phyloP scores from a whole-genome alignment of 2,329 filamentous ascomycete genomes.

The Colletotrichum paranaense region DNA sequence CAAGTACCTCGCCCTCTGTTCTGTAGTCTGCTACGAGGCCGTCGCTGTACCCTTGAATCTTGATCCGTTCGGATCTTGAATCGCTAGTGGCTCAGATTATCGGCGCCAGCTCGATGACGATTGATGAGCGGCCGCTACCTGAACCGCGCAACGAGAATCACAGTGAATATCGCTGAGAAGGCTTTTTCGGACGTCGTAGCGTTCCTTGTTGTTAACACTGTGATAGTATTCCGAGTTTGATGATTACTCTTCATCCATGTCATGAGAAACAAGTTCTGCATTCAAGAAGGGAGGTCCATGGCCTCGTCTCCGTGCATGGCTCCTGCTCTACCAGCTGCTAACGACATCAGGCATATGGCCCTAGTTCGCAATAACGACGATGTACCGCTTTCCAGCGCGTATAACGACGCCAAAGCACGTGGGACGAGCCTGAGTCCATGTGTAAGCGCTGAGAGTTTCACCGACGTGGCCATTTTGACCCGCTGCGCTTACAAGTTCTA shows the following conservation, averaged over 20 bases:
- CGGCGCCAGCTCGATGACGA: conserved; percentile 21
- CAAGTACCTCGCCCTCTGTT: conserved; percentile 56
- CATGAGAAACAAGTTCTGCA: too few species aligned
- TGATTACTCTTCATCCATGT: conserved; percentile 23
- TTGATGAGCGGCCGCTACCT: too few species aligned
- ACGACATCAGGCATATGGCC: neutral
- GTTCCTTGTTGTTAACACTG: conserved; percentile 43
- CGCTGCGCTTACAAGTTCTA: conserved; percentile 29
- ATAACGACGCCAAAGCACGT: neutral
- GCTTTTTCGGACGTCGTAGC: conserved; percentile 40
- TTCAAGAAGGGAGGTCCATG: neutral
- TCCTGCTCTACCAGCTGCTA: too few species aligned
- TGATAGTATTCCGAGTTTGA: conserved; percentile 35
- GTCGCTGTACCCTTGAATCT: conserved; percentile 58
- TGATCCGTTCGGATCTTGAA: conserved; percentile 59
- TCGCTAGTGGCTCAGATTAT: conserved; percentile 45
- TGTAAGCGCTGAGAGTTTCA: conserved; percentile 11
- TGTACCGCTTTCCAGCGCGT: too few species aligned
- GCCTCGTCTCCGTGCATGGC: neutral
- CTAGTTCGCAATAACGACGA: neutral
- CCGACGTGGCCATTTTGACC: conserved; percentile 29
- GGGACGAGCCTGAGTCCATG: neutral
- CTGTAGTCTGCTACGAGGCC: conserved; percentile 52
- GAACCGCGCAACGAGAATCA: neutral
- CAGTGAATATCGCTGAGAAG: conserved; percentile 33